Conservation (phyloP, 257 asterid species). For the Thymus mandschuricus region DNA sequence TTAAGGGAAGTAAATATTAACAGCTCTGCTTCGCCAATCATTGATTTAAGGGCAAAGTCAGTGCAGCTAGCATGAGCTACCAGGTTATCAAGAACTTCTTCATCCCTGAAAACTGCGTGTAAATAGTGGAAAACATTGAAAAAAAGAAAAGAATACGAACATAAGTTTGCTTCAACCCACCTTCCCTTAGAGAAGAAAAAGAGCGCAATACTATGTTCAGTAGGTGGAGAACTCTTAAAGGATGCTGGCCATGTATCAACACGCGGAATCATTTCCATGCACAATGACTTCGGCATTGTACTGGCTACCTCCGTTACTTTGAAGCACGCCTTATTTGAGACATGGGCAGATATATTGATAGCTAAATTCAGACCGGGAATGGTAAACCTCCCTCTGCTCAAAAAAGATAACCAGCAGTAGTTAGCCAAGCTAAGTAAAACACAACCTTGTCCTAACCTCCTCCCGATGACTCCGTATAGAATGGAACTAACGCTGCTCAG, state of each 20-base stretch:
- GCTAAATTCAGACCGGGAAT: slow-evolving; percentile 41
- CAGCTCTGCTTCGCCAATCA: slow-evolving; percentile 48
- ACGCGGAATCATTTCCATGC: slow-evolving; percentile 45
- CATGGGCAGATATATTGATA: slow-evolving; percentile 44
- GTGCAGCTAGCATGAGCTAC: slow-evolving; percentile 37
- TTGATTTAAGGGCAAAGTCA: slow-evolving; percentile 50
- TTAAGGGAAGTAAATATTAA: slow-evolving; percentile 55
- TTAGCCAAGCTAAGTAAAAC: slow-evolving; percentile 19
- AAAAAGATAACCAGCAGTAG: slow-evolving; percentile 21
- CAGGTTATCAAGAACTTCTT: slow-evolving; percentile 46
- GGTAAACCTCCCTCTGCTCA: slow-evolving; percentile 49
- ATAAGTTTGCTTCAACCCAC: slow-evolving; percentile 28
- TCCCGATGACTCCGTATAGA: slow-evolving; percentile 16
- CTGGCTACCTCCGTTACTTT: slow-evolving; percentile 42
- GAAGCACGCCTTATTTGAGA: slow-evolving; percentile 38
- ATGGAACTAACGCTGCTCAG: slow-evolving; percentile 9
- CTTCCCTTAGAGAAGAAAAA: slow-evolving; percentile 47
- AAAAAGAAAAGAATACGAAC: background rate
- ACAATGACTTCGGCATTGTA: slow-evolving; percentile 38
- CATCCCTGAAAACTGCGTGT: slow-evolving; percentile 45
- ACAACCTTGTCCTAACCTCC: background rate
- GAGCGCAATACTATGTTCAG: slow-evolving; percentile 43
- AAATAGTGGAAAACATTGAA: slow-evolving; percentile 3
- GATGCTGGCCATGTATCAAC: slow-evolving; percentile 45
- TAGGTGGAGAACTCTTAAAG: slow-evolving; percentile 42